Percentiles rank a stretch among this genome's conserved stretches.
These are phyloP conservation scores for Phaffomyces antillensis DNA, from an alignment of 805 yeast species.

Conservation along the genomic window DNA sequence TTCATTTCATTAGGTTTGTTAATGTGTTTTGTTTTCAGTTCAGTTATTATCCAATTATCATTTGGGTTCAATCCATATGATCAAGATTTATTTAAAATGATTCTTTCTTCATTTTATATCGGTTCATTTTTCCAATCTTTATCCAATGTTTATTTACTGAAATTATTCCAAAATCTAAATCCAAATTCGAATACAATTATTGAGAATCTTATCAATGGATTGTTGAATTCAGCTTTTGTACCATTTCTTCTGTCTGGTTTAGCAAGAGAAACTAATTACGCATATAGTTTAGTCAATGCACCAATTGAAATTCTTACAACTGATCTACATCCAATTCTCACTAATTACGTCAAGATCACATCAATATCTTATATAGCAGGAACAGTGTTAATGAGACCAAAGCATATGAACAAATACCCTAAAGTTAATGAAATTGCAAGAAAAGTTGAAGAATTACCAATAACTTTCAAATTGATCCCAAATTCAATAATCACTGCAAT, in stretches of 20 bases:
- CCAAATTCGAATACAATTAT: not conserved
- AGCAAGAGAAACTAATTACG: constrained; percentile 10
- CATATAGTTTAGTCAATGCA: constrained; percentile 19
- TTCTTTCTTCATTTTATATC: constrained; percentile 5
- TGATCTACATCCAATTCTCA: constrained; percentile 1
- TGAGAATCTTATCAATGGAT: not conserved
- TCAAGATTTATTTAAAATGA: not conserved
- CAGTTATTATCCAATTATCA: constrained; percentile 11
- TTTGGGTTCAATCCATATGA: constrained; percentile 4
- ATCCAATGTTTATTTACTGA: constrained; percentile 14
- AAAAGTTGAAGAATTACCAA: constrained; percentile 19
- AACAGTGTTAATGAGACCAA: constrained; percentile 8
- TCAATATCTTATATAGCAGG: constrained; percentile 10
- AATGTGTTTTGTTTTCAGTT: not conserved
- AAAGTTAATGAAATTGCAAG: constrained; percentile 16
- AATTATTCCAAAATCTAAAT: constrained; percentile 13
- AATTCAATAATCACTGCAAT: constrained; percentile 23
- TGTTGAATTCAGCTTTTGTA: constrained; percentile 15
- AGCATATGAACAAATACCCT: not conserved
- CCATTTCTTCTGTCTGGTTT: constrained; percentile 14
- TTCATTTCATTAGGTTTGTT: constrained; percentile 19
- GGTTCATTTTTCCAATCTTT: constrained; percentile 15
- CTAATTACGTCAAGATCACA: constrained; percentile 10
- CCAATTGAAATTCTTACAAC: constrained; percentile 14
- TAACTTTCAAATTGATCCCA: constrained; percentile 21